These are phyloP conservation scores for Hypoxylon rubiginosum DNA, from an alignment of 2,329 filamentous ascomycete genomes.

Conservation along the genomic window DNA sequence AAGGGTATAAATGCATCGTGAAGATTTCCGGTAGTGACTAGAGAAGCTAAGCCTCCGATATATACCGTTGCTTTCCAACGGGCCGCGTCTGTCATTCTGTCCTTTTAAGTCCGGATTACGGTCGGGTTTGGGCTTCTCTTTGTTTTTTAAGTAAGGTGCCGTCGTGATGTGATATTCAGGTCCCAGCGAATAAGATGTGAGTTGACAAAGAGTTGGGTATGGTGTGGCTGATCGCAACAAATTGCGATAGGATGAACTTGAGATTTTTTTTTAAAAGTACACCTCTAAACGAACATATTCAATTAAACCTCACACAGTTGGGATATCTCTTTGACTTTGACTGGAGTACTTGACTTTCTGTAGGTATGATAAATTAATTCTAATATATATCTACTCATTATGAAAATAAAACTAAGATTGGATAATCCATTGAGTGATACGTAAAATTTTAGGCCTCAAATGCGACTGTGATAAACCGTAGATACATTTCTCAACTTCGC, in stretches of 20 bases:
- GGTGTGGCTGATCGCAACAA: slow-evolving; percentile 25
- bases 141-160: slow-evolving; percentile 27
- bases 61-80: slow-evolving; percentile 93
- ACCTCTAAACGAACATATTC: slow-evolving; percentile 20
- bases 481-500: neutral
- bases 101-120: neutral
- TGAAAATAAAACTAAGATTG: neutral
- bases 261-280: slow-evolving; percentile 5
- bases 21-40: slow-evolving; percentile 80
- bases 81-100: slow-evolving; percentile 81
- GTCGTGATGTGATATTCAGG: slow-evolving; percentile 19
- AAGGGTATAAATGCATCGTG: slow-evolving; percentile 96
- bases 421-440: neutral
- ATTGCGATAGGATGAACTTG: neutral
- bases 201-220: slow-evolving; percentile 11
- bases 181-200: slow-evolving; percentile 22
- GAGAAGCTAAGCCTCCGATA: slow-evolving; percentile 86
- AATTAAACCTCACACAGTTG: slow-evolving; percentile 7
- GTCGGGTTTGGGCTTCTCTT: neutral
- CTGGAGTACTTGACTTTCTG: neutral
- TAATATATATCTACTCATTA: neutral
- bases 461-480: neutral
- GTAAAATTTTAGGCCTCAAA: neutral
- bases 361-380: neutral
- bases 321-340: neutral